These are phyloP conservation scores for Scheffersomyces ergatensis DNA, from an alignment of 805 yeast genomes.

Conservation along the genomic window DNA sequence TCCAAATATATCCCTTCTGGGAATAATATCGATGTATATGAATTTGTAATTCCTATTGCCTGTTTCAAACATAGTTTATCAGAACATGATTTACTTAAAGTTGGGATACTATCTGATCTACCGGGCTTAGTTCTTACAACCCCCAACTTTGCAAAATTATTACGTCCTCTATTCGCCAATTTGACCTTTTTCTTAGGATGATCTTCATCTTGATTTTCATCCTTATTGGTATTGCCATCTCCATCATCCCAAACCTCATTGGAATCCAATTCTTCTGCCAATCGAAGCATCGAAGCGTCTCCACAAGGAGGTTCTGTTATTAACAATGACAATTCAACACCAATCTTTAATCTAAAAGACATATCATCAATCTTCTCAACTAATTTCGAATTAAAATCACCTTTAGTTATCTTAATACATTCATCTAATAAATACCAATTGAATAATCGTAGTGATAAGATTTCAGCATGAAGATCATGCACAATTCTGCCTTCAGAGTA, in stretches of 20 bases:
- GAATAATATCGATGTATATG: constrained; percentile 35
- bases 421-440: constrained; percentile 59
- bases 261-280: constrained; percentile 14
- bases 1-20: constrained; percentile 38
- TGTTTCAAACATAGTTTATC: constrained; percentile 77
- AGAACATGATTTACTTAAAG: constrained; percentile 83
- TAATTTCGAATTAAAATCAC: constrained; percentile 8
- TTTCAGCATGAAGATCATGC: constrained; percentile 92
- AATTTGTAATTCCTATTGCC: constrained; percentile 49
- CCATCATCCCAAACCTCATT: constrained; percentile 17
- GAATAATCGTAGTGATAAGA: constrained; percentile 67
- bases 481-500: constrained; percentile 58
- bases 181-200: constrained; percentile 9
- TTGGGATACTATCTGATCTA: constrained; percentile 67
- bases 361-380: constrained; percentile 12
- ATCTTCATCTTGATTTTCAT: constrained; percentile 5
- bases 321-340: constrained; percentile 53
- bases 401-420: constrained; percentile 19
- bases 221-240: no score
- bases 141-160: constrained; percentile 54
- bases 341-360: constrained; percentile 29
- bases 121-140: constrained; percentile 92
- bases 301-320: constrained; percentile 88
- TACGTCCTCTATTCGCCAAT: constrained; percentile 55
- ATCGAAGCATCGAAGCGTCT: constrained; percentile 66